Evolutionary conservation across 805 yeast species (phyloP), one percentile per base, ranked within the genome.

Genomic region (Pichia manshurica): DNA sequence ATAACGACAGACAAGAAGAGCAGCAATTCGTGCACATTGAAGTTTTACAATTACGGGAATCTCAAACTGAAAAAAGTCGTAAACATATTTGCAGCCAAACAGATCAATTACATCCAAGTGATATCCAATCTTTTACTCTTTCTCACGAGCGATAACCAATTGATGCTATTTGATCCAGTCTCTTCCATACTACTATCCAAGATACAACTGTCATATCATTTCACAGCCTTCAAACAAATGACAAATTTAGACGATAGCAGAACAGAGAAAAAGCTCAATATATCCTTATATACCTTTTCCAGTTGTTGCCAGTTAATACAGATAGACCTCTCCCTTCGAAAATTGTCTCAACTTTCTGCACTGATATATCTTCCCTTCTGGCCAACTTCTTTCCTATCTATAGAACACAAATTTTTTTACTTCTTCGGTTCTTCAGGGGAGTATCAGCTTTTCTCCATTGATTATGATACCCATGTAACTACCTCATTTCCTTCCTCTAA

Each of bases 311-410:
- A 45, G 33, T 25, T 41, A 15, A 21, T 46, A 16, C 16, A 19
- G 6, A 4, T 41, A 28, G 33, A 40, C 34, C 7, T 29, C 3
- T 13, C 21, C 16, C 19, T 5, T 9, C 6, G 10, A 4, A 25
- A 44, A 23, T 31, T 45, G 13, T n/a, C 21, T 15, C 12, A 25
- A 2, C 29, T 21, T 15, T 47, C 58, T 12, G n/a, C 46, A 9
- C 38, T 53, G 3, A 46, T 47, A 1, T 45, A 56, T 40, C 45
- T 62, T 2, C 49, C 52, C 4, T 61, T 57, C 45, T 54, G 62
- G 56, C 58, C 67, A 4, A 44, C 44, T 16, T 54, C 34, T 15
- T 56, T 8, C 56, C 53, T 42, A 31, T 61, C 5, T 51, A 56
- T 28, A 56, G 59, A 1, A 46, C 54, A 16, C 36, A 46, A n/a